Base-by-base conservation (phyloP, 2,329 filamentous ascomycete species). In the Penicillium sp. region DNA sequence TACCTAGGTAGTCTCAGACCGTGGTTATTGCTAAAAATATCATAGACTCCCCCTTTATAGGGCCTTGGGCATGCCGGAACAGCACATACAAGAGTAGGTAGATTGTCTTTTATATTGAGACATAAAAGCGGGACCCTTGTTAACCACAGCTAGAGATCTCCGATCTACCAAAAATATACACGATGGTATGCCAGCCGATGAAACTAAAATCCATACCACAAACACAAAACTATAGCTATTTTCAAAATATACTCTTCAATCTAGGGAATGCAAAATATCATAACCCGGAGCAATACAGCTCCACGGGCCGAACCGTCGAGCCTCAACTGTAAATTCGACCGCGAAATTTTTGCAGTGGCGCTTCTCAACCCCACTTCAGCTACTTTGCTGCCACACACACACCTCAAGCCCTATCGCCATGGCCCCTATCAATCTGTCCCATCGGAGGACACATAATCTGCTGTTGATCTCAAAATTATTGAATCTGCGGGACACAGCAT, bases 391-490 rank as follows among this genome's bases (percentile, higher is more conserved):
- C 36, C 23, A 50, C 18, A 24, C 34, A 24, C 34, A 37, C 40
- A 27, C 42, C 26, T 22, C 14, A 27, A 35, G 23, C 34, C 13
- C 10, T 23, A 34, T 14, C 34, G 53, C 28, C 13, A 71, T 72
- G 69, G 60, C 67, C 11, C 56, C 66, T n/a, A 49, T 58, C 39
- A 66, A 62, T 44, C 47, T 71, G 13, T 67, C 71, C 38, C 87
- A 95, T 62, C 78, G 86, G 24, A 81, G 88, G 54, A 90, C 88
- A 16, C 89, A 95, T 69, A 90, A 89, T 65, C 72, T 94, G 18
- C 79, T 95, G 2, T 75, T 95, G 2, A 82, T 95, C 45, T 87
- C 89, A 53, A 90, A 89, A 63, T 74, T 95, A 1, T 76, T 95
- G 53, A 87, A 84, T 62, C 74, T 88, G 46, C 80, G 88, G 52